A percentile compares a stretch with the other conserved stretches of the same genome.
Conservation (phyloP, 805 yeast species). For the Wickerhamomyces bovis region DNA sequence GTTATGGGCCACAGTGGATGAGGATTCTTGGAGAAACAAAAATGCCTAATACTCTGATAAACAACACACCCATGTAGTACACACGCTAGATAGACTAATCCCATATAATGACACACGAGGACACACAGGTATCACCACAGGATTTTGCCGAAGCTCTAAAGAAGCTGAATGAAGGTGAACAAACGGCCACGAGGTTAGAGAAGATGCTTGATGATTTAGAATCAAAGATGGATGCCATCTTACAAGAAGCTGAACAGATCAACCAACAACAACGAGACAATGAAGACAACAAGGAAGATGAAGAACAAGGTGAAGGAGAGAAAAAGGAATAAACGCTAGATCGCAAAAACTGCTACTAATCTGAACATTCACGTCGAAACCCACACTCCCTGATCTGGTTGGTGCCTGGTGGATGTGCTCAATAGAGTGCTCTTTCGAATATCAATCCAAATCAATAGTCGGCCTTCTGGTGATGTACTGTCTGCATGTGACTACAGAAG, state of each 20-base stretch:
- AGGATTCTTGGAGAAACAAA: too few species aligned
- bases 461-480: too few species aligned
- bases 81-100: neutral
- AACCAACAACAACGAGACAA: neutral
- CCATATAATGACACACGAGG: slow-evolving; percentile 10
- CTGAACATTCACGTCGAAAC: too few species aligned
- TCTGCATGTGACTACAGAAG: too few species aligned
- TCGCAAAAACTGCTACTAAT: too few species aligned
- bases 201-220: slow-evolving; percentile 60
- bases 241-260: slow-evolving; percentile 39
- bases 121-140: slow-evolving; percentile 3
- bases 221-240: slow-evolving; percentile 52
- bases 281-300: neutral
- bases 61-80: too few species aligned
- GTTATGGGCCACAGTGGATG: too few species aligned
- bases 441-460: too few species aligned
- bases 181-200: slow-evolving; percentile 56
- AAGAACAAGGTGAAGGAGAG: neutral
- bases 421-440: too few species aligned
- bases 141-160: slow-evolving; percentile 52
- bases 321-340: neutral
- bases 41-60: too few species aligned
- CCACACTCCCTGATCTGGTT: neutral
- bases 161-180: slow-evolving; percentile 62
- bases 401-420: too few species aligned